Evolutionary conservation across 1,284 basidiomycete genomes (phyloP), one percentile per base, ranked within the genome.

Genomic region (Malassezia japonica): DNA sequence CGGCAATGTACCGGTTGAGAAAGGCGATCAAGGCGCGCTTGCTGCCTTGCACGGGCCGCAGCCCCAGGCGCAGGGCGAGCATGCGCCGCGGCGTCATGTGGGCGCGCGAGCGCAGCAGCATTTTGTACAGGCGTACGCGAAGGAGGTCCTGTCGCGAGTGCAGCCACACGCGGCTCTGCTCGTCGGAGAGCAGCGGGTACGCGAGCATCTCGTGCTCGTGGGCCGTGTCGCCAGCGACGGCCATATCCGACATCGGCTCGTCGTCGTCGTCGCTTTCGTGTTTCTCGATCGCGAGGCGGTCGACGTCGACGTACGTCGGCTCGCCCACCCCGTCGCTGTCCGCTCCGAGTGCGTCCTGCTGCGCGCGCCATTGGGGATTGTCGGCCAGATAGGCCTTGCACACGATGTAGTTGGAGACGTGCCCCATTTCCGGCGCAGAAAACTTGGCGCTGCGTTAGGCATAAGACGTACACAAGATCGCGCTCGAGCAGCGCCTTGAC

Each of bases 361-460:
- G 62, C 34, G 57, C 48, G 16, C 57, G 48, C 35, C 58, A 57
- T 20, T 59, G 56, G 16, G 62, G 58, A 33, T 62, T 64, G 33
- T 37, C 37, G 12, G 56, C 50, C 20, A 57, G 41, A 31, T 58
- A 66, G 5, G 43, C 46, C 13, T 55, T 50, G 18, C 56, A 56
- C 20, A 66, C 50, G 21, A 57, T 59, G 40, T 57, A 61, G 44
- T 55, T 59, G 0, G 62, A 59, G 10, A 51, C 34, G 9, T 61
- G 60, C n/a, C 62, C 62, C 21, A 60, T 62, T 39, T 67, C 63
- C n/a, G 50, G 60, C 27, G 63, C 63, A 6, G 57, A 48, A 55
- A 67, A 50, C 41, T 64, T 63, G 45, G 35, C 55, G 47, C 57
- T 44, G 21, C 57, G 56, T 18, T 46, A 43, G 27, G 43, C 49